phyloP scores from a whole-genome alignment of 495 filamentous ascomycete genomes.

The Alectoria sarmentosa region DNA sequence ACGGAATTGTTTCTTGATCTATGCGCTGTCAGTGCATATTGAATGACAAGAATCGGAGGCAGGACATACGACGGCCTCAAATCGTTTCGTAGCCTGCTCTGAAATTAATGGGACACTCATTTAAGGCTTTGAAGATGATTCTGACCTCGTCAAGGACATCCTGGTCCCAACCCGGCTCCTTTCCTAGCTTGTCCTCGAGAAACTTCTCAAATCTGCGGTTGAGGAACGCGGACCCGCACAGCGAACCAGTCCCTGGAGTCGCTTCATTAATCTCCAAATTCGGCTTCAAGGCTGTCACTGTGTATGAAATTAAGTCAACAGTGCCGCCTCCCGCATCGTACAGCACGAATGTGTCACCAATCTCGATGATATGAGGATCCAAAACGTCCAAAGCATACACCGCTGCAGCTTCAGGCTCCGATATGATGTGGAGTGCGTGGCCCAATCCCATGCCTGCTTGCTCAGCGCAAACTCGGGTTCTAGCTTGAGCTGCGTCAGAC shows the following conservation, averaged over 20 bases:
- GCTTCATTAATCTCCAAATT: constrained; percentile 55
- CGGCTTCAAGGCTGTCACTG: constrained; percentile 27
- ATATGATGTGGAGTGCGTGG: constrained; percentile 56
- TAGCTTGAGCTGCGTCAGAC: constrained; percentile 63
- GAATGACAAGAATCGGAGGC: no score
- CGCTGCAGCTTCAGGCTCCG: constrained; percentile 67
- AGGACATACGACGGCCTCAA: constrained; percentile 5
- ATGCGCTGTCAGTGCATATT: no score
- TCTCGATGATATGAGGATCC: not conserved
- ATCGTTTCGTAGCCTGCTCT: constrained; percentile 13
- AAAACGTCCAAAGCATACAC: constrained; percentile 44
- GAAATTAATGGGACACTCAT: no score
- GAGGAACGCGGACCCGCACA: constrained; percentile 63
- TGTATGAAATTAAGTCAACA: constrained; percentile 55
- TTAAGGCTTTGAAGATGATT: no score
- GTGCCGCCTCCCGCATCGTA: constrained; percentile 56
- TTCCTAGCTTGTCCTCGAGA: constrained; percentile 43
- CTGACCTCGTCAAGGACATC: constrained; percentile 47
- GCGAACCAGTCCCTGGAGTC: constrained; percentile 52
- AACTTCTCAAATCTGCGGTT: constrained; percentile 64
- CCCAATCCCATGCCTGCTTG: constrained; percentile 55
- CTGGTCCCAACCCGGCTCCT: constrained; percentile 34
- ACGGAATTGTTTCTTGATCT: constrained; percentile 12
- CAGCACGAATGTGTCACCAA: constrained; percentile 61
- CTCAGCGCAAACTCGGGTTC: constrained; percentile 56